phyloP scores from a whole-genome alignment of 208 protist genomes.

The Leishmania braziliensis region DNA sequence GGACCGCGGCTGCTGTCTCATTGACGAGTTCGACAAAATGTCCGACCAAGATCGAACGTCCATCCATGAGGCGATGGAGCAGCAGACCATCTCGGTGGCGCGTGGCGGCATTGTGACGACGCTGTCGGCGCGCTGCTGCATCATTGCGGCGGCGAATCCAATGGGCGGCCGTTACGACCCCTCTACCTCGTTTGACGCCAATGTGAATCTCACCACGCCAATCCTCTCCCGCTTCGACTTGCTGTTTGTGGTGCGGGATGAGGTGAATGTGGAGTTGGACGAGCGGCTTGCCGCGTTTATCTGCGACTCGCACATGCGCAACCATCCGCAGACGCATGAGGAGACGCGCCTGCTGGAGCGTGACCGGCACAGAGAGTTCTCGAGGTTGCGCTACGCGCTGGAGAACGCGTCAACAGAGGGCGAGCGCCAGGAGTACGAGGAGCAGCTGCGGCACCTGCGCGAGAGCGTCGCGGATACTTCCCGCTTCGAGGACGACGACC shows the following conservation, averaged over 20 bases:
- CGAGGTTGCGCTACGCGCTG: slow-evolving; percentile 61
- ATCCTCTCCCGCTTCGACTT: slow-evolving; percentile 99
- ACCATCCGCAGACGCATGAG: slow-evolving; percentile 85
- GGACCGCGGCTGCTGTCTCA: slow-evolving; percentile 98
- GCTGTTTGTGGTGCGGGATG: slow-evolving; percentile 95
- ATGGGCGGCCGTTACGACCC: slow-evolving; percentile 97
- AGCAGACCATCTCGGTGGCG: slow-evolving; percentile 99
- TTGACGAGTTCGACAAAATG: slow-evolving; percentile 99
- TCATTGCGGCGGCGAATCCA: slow-evolving; percentile 99
- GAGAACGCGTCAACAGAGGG: slow-evolving; percentile 71
- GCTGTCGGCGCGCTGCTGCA: slow-evolving; percentile 95
- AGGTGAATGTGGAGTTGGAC: slow-evolving; percentile 96
- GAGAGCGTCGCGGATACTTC: slow-evolving; percentile 37
- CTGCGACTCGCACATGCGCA: slow-evolving; percentile 94
- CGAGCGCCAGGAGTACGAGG: slow-evolving; percentile 64
- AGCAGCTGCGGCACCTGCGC: slow-evolving; percentile 57
- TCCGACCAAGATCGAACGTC: slow-evolving; percentile 97
- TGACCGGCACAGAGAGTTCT: slow-evolving; percentile 57
- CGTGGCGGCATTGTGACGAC: slow-evolving; percentile 99
- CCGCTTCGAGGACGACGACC: slow-evolving; percentile 83
- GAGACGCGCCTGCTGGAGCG: slow-evolving; percentile 56
- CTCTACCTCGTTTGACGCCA: slow-evolving; percentile 94
- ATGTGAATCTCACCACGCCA: slow-evolving; percentile 98
- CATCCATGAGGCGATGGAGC: slow-evolving; percentile 99
- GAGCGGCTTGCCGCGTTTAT: slow-evolving; percentile 96